Percentiles rank a stretch among this genome's conserved stretches.
These are phyloP conservation scores for Populus simonii DNA, from an alignment of 345 rosid species.

Conservation along the genomic window DNA sequence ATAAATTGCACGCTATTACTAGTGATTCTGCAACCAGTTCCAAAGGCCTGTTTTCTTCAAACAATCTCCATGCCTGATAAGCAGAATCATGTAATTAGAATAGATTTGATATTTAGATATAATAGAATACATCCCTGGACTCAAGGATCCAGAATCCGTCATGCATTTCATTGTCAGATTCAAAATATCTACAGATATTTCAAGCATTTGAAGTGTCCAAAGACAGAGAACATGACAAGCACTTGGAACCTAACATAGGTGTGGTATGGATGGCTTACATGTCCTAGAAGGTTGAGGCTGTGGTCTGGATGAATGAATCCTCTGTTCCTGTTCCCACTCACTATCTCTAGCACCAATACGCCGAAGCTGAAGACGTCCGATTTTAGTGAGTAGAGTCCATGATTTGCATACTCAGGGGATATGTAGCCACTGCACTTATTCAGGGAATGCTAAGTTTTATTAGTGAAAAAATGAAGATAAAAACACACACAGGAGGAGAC, in stretches of 20 bases:
- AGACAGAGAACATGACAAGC: too few relatives aligned
- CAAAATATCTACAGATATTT: too few relatives aligned
- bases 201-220: too few relatives aligned
- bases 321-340: conserved; percentile 10
- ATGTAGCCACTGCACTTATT: conserved; percentile 5
- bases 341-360: background rate
- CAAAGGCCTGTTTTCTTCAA: background rate
- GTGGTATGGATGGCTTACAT: conserved; percentile 1
- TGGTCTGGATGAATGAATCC: conserved; percentile 6
- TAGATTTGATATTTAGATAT: too few relatives aligned
- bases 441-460: background rate
- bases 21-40: background rate
- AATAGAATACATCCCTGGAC: too few relatives aligned
- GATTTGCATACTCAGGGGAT: conserved; percentile 12
- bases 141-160: too few relatives aligned
- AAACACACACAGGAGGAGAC: background rate
- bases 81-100: background rate
- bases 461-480: too few relatives aligned
- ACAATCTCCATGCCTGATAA: conserved; percentile 1
- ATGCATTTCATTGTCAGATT: too few relatives aligned
- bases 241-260: too few relatives aligned
- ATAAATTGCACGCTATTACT: background rate
- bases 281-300: conserved; percentile 15
- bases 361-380: conserved; percentile 16
- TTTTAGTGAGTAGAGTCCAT: conserved; percentile 8